Base-by-base conservation (phyloP, 1,284 basidiomycete species). In the Sparassis latifolia region DNA sequence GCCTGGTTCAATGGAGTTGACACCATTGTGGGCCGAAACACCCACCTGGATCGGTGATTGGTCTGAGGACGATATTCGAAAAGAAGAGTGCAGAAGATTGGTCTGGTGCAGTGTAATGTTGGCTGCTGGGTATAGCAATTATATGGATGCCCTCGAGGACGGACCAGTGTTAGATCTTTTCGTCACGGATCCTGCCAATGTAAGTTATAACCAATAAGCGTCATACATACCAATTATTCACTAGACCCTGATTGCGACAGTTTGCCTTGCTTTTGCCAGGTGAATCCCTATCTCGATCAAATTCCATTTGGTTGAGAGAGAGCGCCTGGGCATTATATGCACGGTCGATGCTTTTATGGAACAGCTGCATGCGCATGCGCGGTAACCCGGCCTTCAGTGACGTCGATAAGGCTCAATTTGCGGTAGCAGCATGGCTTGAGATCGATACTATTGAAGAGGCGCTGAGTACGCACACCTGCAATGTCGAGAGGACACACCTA, bases 261-360 rank as follows among this genome's bases (percentile, higher is more conserved):
- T 84, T 80, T 61, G 76, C 79, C 0, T 63, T 89, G 27, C 66
- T 88, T 28, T 88, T 88, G 62, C 82, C 84, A 1, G 86, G 83
- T 9, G 85, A 88, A 65, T 72, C 76, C 10, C 63, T 81, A 29
- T 2, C 46, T 2, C 48, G 52, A n/a, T 28, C 37, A 29, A 38
- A 39, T 12, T 41, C 54, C 7, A 28, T 44, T 9, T 27, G 67
- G 4, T 54, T 59, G 35, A 55, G 67, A 31, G 78, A 86, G 48
- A 83, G 81, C 2, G 71, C 87, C 12, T 89, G 84, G 85, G 84
- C 83, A 12, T 66, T 89, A 44, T 80, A 84, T 60, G 78, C 82
- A 57, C 79, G 85, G 42, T 73, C 76, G 3, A 81, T 83, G 67
- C 66, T 89, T 12, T 68, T 89, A 33, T 89, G 86, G 85, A 79